A percentile compares a stretch with the other conserved stretches of the same genome.
Evolutionary conservation across 176 grass and related monocot genomes (phyloP).

Genomic region (Phoenix dactylifera): DNA sequence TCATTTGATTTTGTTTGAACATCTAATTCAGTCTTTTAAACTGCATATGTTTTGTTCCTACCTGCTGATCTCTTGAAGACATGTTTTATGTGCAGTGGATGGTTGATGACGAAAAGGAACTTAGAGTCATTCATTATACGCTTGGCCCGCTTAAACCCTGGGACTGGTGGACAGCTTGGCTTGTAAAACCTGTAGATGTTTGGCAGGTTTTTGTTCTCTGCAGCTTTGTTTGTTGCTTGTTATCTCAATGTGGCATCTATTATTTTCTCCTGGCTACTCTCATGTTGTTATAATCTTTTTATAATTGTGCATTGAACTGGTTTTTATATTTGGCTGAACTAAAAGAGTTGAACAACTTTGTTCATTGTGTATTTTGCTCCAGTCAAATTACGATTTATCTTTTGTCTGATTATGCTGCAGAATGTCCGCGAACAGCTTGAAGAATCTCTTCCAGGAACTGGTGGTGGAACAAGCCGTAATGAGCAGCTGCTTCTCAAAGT

Average conservation of each 20-base stretch:
- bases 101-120: slow-evolving; percentile 79
- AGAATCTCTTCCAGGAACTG: slow-evolving; percentile 75
- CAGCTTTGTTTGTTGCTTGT: slow-evolving; percentile 9
- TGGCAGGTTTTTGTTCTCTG: slow-evolving; percentile 58
- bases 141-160: slow-evolving; percentile 92
- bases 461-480: slow-evolving; percentile 57
- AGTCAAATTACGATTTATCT: no score
- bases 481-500: slow-evolving; percentile 54
- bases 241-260: neutral
- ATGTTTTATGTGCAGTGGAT: slow-evolving; percentile 63
- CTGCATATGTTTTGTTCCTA: no score
- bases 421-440: slow-evolving; percentile 64
- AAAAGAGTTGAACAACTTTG: no score
- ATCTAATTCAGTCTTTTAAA: no score
- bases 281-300: no score
- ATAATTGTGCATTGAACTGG: no score
- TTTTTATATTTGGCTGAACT: no score
- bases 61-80: no score
- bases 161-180: slow-evolving; percentile 97
- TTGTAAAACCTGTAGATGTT: slow-evolving; percentile 86
- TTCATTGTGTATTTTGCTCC: no score
- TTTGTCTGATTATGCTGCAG: slow-evolving; percentile 15
- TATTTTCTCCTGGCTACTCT: neutral
- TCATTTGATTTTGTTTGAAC: no score
- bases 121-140: slow-evolving; percentile 89